These are phyloP conservation scores for Rhododendron vialii DNA, from an alignment of 148 eudicot genomes.

Conservation along the genomic window DNA sequence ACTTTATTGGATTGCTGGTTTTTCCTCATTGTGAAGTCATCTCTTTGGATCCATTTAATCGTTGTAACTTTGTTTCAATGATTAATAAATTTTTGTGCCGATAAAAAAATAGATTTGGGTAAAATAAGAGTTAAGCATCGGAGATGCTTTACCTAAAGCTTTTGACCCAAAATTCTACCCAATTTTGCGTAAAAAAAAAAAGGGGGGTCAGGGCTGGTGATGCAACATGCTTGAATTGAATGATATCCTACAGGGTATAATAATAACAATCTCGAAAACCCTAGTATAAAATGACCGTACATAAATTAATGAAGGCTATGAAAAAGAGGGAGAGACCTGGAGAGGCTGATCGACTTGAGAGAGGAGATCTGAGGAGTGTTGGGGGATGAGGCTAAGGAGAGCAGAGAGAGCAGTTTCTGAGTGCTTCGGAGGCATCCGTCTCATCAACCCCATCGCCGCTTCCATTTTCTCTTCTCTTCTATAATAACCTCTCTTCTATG, in stretches of 20 bases:
- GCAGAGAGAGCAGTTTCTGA: conserved; percentile 84
- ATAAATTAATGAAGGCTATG: no score
- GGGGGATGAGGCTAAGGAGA: conserved; percentile 72
- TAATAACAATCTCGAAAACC: not conserved
- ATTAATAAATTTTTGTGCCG: no score
- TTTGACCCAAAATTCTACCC: no score
- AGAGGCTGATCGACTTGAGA: conserved; percentile 99
- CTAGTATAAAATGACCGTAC: not conserved
- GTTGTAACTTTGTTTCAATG: no score
- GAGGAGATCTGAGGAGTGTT: conserved; percentile 86
- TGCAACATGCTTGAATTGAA: not conserved
- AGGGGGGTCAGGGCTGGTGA: no score
- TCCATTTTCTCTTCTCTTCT: conserved; percentile 45
- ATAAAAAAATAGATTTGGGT: no score
- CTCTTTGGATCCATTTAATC: no score
- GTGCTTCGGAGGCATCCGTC: conserved; percentile 84
- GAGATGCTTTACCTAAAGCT: no score
- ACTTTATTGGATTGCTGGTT: no score
- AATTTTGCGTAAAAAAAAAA: no score
- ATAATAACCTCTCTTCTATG: not conserved
- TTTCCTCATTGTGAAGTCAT: no score
- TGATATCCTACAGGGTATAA: not conserved
- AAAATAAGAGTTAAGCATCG: no score
- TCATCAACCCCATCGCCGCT: conserved; percentile 97
- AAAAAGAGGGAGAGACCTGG: conserved; percentile 43